Evolutionary conservation across 805 yeast genomes (phyloP).

Genomic region (Sugiyamaella qingdaonensis): DNA sequence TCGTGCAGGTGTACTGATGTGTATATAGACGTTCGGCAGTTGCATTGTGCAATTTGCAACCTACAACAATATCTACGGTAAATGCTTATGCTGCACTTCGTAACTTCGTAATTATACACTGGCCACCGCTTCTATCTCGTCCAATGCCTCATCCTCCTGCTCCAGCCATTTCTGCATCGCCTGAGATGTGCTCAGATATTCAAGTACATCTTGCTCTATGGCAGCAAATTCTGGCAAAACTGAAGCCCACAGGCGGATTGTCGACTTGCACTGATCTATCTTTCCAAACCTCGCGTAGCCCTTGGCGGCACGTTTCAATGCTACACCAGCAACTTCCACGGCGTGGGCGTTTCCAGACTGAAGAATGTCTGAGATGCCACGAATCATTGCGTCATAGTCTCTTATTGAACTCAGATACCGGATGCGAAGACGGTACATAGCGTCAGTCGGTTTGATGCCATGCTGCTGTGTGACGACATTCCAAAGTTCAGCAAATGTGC

Average conservation of each 20-base stretch:
- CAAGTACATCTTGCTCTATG: not conserved
- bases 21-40: no score
- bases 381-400: not conserved
- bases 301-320: constrained; percentile 3
- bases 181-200: constrained; percentile 4
- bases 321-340: constrained; percentile 1
- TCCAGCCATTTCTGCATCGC: not conserved
- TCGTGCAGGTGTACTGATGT: constrained; percentile 12
- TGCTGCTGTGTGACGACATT: not conserved
- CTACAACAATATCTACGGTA: no score
- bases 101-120: not conserved
- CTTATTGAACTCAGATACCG: not conserved
- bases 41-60: no score
- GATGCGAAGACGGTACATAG: constrained; percentile 11
- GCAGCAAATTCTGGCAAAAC: not conserved
- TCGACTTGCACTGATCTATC: not conserved
- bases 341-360: constrained; percentile 2
- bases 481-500: constrained; percentile 13
- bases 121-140: not conserved
- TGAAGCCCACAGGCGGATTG: not conserved
- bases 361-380: constrained; percentile 1
- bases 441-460: constrained; percentile 8
- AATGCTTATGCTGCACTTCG: not conserved
- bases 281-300: constrained; percentile 6
- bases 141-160: not conserved